Percentiles rank a stretch among this genome's conserved stretches.
Evolutionary conservation across 148 eudicot genomes (phyloP).

Genomic region (Arctostaphylos glauca): DNA sequence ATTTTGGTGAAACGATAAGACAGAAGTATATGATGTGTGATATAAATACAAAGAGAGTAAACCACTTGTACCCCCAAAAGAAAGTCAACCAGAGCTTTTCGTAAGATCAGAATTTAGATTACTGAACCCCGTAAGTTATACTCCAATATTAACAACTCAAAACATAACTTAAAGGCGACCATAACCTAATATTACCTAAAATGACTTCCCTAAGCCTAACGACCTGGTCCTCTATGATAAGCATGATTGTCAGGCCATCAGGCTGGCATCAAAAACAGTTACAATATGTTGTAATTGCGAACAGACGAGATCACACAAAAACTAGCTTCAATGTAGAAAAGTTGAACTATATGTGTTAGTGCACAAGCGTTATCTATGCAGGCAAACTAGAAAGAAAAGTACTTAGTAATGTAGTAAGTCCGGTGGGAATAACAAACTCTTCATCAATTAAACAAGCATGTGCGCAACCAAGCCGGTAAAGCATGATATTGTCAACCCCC

Average conservation of each 20-base stretch:
- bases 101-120: background rate
- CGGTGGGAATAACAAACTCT: background rate
- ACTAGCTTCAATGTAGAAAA: background rate
- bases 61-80: background rate
- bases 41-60: background rate
- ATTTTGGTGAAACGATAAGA: background rate
- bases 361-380: background rate
- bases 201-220: background rate
- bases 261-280: background rate
- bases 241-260: background rate
- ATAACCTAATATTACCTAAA: background rate
- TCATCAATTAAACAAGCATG: background rate
- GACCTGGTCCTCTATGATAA: background rate
- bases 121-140: background rate
- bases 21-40: background rate
- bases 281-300: background rate
- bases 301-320: background rate
- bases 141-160: background rate
- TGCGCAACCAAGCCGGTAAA: background rate
- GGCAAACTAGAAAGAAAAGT: background rate
- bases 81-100: background rate
- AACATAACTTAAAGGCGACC: too few relatives aligned
- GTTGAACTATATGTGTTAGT: background rate
- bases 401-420: background rate
- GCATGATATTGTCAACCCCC: conserved; percentile 1